Evolutionary conservation across 1,284 basidiomycete genomes (phyloP).

Genomic region (Leccinum fuscescens): DNA sequence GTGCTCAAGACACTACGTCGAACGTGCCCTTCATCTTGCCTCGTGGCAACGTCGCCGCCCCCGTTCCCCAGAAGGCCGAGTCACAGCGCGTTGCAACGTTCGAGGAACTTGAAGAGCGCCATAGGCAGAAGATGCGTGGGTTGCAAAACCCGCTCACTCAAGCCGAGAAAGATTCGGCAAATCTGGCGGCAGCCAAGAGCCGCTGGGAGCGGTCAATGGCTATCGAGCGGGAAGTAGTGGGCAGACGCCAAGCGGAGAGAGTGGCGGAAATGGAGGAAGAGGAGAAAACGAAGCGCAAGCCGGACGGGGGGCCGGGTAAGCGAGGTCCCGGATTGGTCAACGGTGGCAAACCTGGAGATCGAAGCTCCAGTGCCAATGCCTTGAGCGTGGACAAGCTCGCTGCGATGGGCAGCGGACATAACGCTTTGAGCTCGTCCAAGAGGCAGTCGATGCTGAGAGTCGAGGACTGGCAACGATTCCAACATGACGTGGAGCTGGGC

Average conservation of each 20-base stretch:
- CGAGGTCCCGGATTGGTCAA: constrained; percentile 29
- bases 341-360: constrained; percentile 33
- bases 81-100: constrained; percentile 62
- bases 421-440: constrained; percentile 45
- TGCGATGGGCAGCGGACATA: constrained; percentile 36
- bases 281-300: constrained; percentile 44
- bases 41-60: constrained; percentile 40
- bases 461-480: constrained; percentile 77
- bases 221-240: constrained; percentile 66
- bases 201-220: constrained; percentile 76
- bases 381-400: constrained; percentile 62
- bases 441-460: constrained; percentile 74
- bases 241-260: constrained; percentile 67
- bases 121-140: constrained; percentile 73
- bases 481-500: constrained; percentile 48
- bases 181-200: constrained; percentile 62
- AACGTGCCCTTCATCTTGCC: constrained; percentile 32
- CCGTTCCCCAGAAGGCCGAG: constrained; percentile 47
- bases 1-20: constrained; percentile 21
- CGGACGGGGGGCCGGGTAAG: constrained; percentile 39
- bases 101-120: constrained; percentile 78
- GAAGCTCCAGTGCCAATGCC: constrained; percentile 49
- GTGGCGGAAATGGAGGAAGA: constrained; percentile 50
- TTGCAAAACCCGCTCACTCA: constrained; percentile 73
- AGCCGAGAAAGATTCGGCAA: constrained; percentile 68